Base-by-base conservation (phyloP, 1,139 yeast species). In the Debaryomycetaceae sp. region DNA sequence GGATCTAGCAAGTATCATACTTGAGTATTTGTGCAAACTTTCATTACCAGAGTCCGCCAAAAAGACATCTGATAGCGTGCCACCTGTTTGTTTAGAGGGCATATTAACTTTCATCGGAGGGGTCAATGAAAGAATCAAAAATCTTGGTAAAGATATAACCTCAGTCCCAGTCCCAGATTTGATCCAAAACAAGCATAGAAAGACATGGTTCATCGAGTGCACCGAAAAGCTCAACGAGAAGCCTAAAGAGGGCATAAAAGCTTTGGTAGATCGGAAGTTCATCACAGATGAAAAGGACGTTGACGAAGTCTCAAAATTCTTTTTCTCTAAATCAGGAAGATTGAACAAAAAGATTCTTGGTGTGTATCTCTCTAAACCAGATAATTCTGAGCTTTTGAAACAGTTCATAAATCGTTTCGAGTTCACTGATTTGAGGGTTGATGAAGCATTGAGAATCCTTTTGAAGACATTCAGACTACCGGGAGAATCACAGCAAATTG, bases 401-500 rank as follows among this genome's bases (percentile, higher is more conserved):
- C 70, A 77, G 39, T 95, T 90, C 57, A 80, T 93, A 51, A 71
- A 73, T 4, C 66, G 81, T 45, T 86, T 91, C 63, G 95, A 91
- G 49, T 93, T 91, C 58, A 68, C 75, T 34, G 84, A 80, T 13
- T 71, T 87, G 53, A 76, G 99, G 56, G 90, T 95, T 2, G 99
- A 95, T 63, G 98, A 93, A 63, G 97, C 97, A 0, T 72, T 95
- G 46, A 76, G 99, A 55, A 77, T 88, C 43, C 65, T 95, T 49
- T 72, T 95, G 53, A 86, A 88, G 44, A 78, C 87, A 13, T 93
- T 95, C 60, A 80, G 99, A 63, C 75, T 95, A 45, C 99, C 99
- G 0, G 99, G 99, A 42, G 99, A 95, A 65, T 84, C 97, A 0
- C 98, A 90, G 59, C 97, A 89, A 61, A 93, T 95, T 61, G 98